Conservation (phyloP, 306 rosid genomes). For the Citrullus amarus region DNA sequence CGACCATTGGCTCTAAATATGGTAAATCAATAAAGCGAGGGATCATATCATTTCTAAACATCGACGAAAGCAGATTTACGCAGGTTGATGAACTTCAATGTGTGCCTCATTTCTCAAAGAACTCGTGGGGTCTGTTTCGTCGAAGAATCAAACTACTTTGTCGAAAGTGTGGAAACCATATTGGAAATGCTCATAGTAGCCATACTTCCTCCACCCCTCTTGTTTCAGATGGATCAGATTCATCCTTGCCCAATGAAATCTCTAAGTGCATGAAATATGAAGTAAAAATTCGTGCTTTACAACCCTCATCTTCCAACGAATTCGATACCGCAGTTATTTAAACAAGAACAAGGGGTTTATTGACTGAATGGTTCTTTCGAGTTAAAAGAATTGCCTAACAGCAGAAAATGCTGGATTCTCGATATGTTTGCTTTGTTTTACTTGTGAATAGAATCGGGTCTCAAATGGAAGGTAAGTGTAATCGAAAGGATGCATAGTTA, state of each 20-base stretch:
- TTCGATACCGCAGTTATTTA: conserved; percentile 5
- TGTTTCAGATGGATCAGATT: conserved; percentile 29
- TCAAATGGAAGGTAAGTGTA: background rate
- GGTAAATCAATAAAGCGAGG: conserved; percentile 81
- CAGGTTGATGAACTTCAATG: conserved; percentile 65
- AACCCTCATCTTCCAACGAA: conserved; percentile 62
- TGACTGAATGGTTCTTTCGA: background rate
- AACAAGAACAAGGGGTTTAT: background rate
- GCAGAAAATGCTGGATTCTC: background rate
- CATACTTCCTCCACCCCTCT: conserved; percentile 25
- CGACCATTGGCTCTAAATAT: conserved; percentile 69
- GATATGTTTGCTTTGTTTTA: background rate
- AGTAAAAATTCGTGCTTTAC: conserved; percentile 63
- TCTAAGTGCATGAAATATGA: conserved; percentile 37
- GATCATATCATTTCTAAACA: conserved; percentile 56
- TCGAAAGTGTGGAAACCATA: conserved; percentile 66
- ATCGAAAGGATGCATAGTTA: background rate
- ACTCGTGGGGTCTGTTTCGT: conserved; percentile 64
- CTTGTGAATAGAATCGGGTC: conserved; percentile 5
- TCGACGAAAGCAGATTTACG: conserved; percentile 74
- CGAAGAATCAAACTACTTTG: conserved; percentile 70
- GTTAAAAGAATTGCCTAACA: background rate
- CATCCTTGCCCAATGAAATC: conserved; percentile 26
- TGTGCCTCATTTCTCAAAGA: conserved; percentile 55
- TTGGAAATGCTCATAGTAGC: conserved; percentile 48